Evolutionary conservation across 257 asterid species (phyloP), one percentile per base, ranked within the genome.

Genomic region (Petrea volubilis): DNA sequence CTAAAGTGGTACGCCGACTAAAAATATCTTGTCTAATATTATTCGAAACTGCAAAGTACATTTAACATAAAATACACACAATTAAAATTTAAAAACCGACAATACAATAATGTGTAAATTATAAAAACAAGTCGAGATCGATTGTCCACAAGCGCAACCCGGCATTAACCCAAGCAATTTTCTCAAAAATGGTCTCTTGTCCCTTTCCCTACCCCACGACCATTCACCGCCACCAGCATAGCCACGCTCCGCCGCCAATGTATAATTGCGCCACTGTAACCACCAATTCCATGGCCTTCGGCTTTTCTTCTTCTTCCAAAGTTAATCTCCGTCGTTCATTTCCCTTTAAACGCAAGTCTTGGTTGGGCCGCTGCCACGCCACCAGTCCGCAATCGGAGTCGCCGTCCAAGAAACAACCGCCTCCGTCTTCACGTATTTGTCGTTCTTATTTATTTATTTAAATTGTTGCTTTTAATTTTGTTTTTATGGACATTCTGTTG

Each of bases 321-420:
- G 2, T 52, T 50, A 65, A 23, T 79, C 71, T 62, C 55, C 81
- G 25, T 24, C 68, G 67, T 72, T 74, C 81, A 71, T 56, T 75
- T 47, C 71, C 40, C 17, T 21, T 74, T 51, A 77, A 40, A 50
- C 74, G 74, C 68, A 64, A 27, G 60, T 31, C 62, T 6, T 59
- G 78, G 79, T 66, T 69, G 6, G 44, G 76, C 71, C 81, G 75
- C 74, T 86, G 87, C 83, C 81, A 64, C 65, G 86, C 89, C 57
- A 38, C 81, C 61, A 62, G 75, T 53, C 80, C 88, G 7, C 73
- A 74, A 18, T 40, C 86, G 67, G 90, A 84, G 52, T 82, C 90
- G 4, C 85, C 87, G 18, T 46, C 78, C 51, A 70, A 60, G 34
- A 69, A 71, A 43, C 55, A 58, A 8, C 66, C 49, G 1, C 40